Evolutionary conservation across 768 basidiomycete genomes (phyloP).

Genomic region (Filobasidium floriforme): DNA sequence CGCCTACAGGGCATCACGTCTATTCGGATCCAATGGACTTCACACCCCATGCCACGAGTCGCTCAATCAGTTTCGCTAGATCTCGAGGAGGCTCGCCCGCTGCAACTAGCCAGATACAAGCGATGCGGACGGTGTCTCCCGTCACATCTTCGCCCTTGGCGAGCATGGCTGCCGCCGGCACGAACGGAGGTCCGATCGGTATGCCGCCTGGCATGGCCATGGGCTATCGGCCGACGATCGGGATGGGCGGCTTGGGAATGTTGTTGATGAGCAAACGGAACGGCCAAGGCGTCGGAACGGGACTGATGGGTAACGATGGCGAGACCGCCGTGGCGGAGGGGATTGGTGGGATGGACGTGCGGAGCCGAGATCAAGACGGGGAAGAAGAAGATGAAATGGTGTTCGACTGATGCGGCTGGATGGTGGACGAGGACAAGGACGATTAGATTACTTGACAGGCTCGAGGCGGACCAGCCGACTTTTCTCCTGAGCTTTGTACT

Average conservation of each 20-base stretch:
- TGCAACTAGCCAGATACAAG: background rate
- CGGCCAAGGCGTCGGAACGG: constrained; percentile 5
- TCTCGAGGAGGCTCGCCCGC: constrained; percentile 20
- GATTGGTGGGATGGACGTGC: constrained; percentile 62
- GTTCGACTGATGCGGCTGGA: background rate
- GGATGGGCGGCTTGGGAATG: constrained; percentile 65
- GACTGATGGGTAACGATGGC: constrained; percentile 13
- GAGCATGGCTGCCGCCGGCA: background rate
- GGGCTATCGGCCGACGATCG: constrained; percentile 20
- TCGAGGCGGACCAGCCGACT: too few relatives aligned
- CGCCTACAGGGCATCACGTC: constrained; percentile 2
- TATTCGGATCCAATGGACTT: constrained; percentile 1
- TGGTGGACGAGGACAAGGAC: too few relatives aligned
- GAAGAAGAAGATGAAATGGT: background rate
- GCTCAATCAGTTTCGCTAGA: background rate
- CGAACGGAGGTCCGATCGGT: background rate
- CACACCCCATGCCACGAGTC: background rate
- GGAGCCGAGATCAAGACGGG: background rate
- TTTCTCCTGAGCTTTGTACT: too few relatives aligned
- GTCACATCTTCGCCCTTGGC: constrained; percentile 22
- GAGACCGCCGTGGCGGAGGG: constrained; percentile 51
- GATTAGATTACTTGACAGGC: too few relatives aligned
- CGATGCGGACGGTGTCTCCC: constrained; percentile 21
- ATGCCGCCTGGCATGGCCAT: background rate
- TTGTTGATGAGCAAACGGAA: constrained; percentile 61